Evolutionary conservation across 768 basidiomycete species (phyloP), one percentile per base, ranked within the genome.

Genomic region (Cystobasidiopsis lactophilus): DNA sequence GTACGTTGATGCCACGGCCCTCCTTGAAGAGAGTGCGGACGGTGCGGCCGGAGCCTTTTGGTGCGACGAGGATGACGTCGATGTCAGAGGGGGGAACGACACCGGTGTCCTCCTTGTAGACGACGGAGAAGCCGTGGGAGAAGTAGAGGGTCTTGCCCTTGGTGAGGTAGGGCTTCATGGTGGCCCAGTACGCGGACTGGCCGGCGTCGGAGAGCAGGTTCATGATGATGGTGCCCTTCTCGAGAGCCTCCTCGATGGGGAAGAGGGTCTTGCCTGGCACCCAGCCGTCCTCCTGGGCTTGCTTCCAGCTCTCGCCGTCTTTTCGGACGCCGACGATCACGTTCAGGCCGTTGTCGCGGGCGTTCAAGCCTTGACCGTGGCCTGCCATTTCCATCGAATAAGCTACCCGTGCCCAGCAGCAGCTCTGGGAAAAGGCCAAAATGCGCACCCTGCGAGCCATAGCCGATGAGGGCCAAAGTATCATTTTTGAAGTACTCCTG

Each of bases 111-210:
- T 98, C 77, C 75, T 89, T 85, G 78, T 80, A 98, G 51, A 98
- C 86, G 59, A 96, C 77, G 59, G 91, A 96, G 80, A 98, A 98
- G 64, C 93, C 93, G 68, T 98, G 93, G 5, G 91, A 86, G 75
- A 98, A 98, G 79, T 98, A 98, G 58, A 98, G 81, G n/a, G 93
- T 98, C 76, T 98, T 96, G 72, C 85, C 93, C 77, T 89, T 85
- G 69, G 88, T 96, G 73, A 96, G 89, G 64, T 95, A 78, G 52
- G 93, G 91, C 40, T 77, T 80, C 62, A 98, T 60, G 50, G 74
- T 71, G 37, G 80, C 73, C 93, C 93, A 98, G 29, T 89, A 95
- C 68, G 82, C 77, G 14, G 85, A 88, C 72, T 98, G 93, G n/a
- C 91, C 93, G 46, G 93, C 93, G 64, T 98, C 93, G 41, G 91